Evolutionary conservation across 2,329 filamentous ascomycete genomes (phyloP), one percentile per base, ranked within the genome.

Genomic region (Zymoseptoria tritici): DNA sequence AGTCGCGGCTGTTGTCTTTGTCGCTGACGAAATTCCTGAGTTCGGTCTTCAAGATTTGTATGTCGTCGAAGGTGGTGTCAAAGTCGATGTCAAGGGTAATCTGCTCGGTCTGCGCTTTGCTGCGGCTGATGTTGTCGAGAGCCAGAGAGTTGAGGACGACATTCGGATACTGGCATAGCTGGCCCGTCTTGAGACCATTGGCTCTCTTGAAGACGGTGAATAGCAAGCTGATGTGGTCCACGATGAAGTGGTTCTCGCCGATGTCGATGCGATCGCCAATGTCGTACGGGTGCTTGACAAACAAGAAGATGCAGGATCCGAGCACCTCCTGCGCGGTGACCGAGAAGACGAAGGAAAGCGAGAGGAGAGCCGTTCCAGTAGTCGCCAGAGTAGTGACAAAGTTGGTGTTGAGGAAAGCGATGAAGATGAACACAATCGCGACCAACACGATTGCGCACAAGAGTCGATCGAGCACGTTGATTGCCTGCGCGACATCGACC

Each of bases 291-390:
- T 99, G 94, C 80, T 99, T 99, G 79, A 97, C 91, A 70, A 99
- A 99, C 1, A 99, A 79, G 79, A 99, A 99, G 70, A 99, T 96
- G 79, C 93, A 97, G 46, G 92, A 97, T 70, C 93, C 93, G n/a
- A 99, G 84, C 64, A 99, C 89, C 75, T 99, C 94, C 75, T 97
- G 92, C 3, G 88, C 87, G 1, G 92, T 97, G 58, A 88, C 88
- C 22, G 92, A 87, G 74, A 99, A 97, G 67, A 97, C 88, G 77
- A 99, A 99, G 3, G 93, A 97, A n/a, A 97, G 80, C 5, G 93
- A 97, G 9, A 99, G 85, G 50, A 99, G 82, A 0, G 94, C 88
- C 1, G 94, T 97, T 64, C 93, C 93, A 55, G 92, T 91, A 9
- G 92, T 96, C 4, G 91, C 88, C 49, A 97, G 82, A 5, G 91